Evolutionary conservation across 2,329 filamentous ascomycete species (phyloP).

Genomic region (Xylaria sp.): DNA sequence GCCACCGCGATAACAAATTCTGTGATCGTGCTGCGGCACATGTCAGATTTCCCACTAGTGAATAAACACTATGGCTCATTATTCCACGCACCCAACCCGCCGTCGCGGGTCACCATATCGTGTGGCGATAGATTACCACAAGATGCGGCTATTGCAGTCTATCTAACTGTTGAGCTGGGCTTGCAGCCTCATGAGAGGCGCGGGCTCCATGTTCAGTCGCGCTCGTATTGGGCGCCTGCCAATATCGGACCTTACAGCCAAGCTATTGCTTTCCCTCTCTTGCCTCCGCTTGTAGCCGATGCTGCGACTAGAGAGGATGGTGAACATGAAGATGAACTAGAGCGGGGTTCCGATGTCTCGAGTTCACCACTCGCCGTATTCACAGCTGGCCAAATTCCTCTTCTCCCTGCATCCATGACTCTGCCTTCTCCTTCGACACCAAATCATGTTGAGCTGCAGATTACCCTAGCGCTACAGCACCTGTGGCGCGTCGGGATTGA

Average conservation of each 20-base stretch:
- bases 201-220: constrained; percentile 87
- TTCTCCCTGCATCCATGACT: constrained; percentile 82
- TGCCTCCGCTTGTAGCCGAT: constrained; percentile 39
- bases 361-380: constrained; percentile 57
- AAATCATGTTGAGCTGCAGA: constrained; percentile 64
- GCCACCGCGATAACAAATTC: constrained; percentile 62
- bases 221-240: constrained; percentile 96
- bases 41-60: constrained; percentile 79
- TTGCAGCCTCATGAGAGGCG: constrained; percentile 49
- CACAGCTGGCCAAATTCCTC: constrained; percentile 90
- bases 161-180: constrained; percentile 55
- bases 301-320: constrained; percentile 30
- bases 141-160: constrained; percentile 69
- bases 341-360: constrained; percentile 31
- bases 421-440: constrained; percentile 53
- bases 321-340: constrained; percentile 31
- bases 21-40: constrained; percentile 77
- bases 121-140: constrained; percentile 69
- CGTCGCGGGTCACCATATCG: constrained; percentile 84
- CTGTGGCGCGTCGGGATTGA: constrained; percentile 83
- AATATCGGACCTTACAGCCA: constrained; percentile 99
- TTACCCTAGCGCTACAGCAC: constrained; percentile 83
- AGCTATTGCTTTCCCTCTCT: constrained; percentile 69
- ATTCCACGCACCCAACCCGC: constrained; percentile 82
- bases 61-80: constrained; percentile 80